Base-by-base conservation (phyloP, 2,329 filamentous ascomycete genomes). In the Nothophaeocryptopus gaeumannii region DNA sequence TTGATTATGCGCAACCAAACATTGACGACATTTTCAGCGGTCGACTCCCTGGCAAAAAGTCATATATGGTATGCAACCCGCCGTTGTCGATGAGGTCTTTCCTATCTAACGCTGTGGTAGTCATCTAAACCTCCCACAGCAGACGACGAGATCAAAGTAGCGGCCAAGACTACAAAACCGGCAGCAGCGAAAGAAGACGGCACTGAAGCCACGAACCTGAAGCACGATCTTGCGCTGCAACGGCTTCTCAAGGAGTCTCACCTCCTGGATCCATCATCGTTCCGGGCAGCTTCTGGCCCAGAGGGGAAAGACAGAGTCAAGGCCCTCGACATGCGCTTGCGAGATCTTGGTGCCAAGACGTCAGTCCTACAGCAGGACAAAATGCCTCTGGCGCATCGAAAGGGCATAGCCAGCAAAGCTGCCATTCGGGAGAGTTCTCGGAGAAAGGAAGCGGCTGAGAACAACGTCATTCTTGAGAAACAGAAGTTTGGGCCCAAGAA, bases 221-320 rank as follows among this genome's bases (percentile, higher is more conserved):
- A 91, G 67, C 91, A 96, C 69, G 93, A 97, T 69, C 83, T 96
- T 46, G 91, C 89, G 34, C 83, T 99, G 11, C 92, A 96, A 69
- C 85, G 90, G 39, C 83, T 99, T 35, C 82, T 99, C 50, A 80
- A 85, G 60, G 93, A 99, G 76, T 96, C 91, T 0, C 90, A 96
- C 71, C 84, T 97, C 53, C 83, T 97, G 50, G 79, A 83, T 40
- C 74, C 80, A 1, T 75, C 78, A 11, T 73, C 75, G 26, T 74
- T 77, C 47, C 74, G 78, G 3, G 74, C 71, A n/a, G 75, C 79
- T 15, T 66, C 71, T 12, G 54, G 48, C 5, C 66, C 68, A 29
- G 72, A 75, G 2, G 91, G 91, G 46, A 84, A 83, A 61, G 86
- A 86, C 61, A 82, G 91, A 30, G 83, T 89, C 59, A 88, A 88